A percentile compares a stretch with the other conserved stretches of the same genome.
These are phyloP conservation scores for Termitomyces sp. DNA, from an alignment of 768 basidiomycete genomes.

Conservation along the genomic window DNA sequence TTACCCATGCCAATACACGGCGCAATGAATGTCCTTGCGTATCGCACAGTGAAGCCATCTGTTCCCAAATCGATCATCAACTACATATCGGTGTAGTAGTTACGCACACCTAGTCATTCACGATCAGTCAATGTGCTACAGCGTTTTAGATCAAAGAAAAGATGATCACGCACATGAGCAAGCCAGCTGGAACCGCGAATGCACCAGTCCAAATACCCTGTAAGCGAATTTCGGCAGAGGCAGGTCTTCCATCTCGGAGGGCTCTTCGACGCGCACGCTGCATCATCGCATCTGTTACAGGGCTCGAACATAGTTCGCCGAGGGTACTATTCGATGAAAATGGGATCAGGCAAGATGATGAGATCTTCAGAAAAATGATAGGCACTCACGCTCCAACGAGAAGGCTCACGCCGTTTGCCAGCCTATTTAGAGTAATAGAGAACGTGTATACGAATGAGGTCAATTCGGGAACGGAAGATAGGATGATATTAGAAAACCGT, in stretches of 20 bases:
- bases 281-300: constrained; percentile 36
- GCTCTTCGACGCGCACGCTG: constrained; percentile 30
- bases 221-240: constrained; percentile 33
- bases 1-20: constrained; percentile 40
- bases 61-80: not conserved
- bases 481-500: not conserved
- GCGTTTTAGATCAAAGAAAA: not conserved
- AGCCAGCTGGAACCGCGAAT: constrained; percentile 32
- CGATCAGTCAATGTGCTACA: not conserved
- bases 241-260: constrained; percentile 23
- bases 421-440: constrained; percentile 17
- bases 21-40: constrained; percentile 32
- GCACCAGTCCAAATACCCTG: constrained; percentile 39
- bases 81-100: not conserved
- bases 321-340: constrained; percentile 22
- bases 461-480: not conserved
- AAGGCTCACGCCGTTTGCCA: constrained; percentile 36
- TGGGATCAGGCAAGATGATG: not conserved
- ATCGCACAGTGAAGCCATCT: constrained; percentile 37
- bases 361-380: not conserved
- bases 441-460: not conserved
- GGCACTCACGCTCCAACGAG: constrained; percentile 32
- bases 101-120: constrained; percentile 11
- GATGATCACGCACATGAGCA: constrained; percentile 29
- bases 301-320: constrained; percentile 37